phyloP scores from a whole-genome alignment of 495 filamentous ascomycete species.

The Tuber aestivum region DNA sequence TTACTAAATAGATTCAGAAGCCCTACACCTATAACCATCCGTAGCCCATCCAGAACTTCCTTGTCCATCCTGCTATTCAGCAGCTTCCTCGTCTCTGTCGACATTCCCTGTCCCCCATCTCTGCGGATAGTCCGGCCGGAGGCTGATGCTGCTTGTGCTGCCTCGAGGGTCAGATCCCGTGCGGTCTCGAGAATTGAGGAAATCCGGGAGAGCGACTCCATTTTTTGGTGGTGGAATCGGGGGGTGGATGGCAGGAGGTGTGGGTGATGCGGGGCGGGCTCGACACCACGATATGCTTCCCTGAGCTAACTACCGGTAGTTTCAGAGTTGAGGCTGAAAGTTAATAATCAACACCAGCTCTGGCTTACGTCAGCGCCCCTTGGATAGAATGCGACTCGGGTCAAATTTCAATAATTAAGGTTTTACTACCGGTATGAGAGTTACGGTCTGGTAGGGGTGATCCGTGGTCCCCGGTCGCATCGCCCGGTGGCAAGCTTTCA shows the following conservation, averaged over 20 bases:
- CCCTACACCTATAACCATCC: constrained; percentile 79
- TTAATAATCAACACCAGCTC: not conserved
- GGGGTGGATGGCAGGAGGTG: constrained; percentile 3
- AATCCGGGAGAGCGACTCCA: constrained; percentile 97
- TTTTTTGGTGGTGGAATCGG: constrained; percentile 40
- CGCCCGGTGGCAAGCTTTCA: not conserved
- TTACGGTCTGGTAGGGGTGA: not conserved
- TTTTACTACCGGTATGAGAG: too few relatives aligned
- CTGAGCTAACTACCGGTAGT: not conserved
- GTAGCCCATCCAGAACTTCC: constrained; percentile 85
- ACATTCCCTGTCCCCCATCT: constrained; percentile 49
- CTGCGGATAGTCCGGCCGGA: constrained; percentile 48
- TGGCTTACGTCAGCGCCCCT: constrained; percentile 27
- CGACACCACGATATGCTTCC: not conserved
- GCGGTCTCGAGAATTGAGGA: constrained; percentile 92
- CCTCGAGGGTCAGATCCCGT: constrained; percentile 93
- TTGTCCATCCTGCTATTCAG: constrained; percentile 90
- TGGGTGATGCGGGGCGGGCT: not conserved
- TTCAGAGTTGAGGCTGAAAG: constrained; percentile 15
- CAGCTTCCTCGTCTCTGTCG: constrained; percentile 78
- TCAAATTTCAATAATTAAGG: too few relatives aligned
- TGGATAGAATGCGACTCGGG: not conserved
- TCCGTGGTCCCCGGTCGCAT: not conserved
- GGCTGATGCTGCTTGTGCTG: constrained; percentile 66
- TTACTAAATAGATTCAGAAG: not conserved